Conservation (phyloP, 208 protist species). For the Sergeia podlipaevii region DNA sequence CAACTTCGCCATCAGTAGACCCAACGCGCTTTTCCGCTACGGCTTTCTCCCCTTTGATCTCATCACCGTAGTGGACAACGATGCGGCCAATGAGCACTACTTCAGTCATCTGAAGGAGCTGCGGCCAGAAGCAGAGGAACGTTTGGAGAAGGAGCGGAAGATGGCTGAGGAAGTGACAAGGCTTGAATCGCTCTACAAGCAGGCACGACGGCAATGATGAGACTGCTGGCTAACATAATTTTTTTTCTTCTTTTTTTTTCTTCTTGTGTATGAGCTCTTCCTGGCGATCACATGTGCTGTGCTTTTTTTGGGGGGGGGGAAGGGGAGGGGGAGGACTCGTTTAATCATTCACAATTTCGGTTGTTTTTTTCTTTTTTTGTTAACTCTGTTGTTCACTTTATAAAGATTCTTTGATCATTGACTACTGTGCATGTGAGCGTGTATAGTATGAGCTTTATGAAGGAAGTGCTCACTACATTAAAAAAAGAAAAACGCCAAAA, state of each 20-base stretch:
- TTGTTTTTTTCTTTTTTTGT: background rate
- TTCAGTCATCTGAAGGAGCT: slow-evolving; percentile 58
- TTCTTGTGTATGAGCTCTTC: background rate
- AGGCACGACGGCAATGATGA: slow-evolving; percentile 25
- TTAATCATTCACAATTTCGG: too few species aligned
- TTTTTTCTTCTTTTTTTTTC: background rate
- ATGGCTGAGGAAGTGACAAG: slow-evolving; percentile 46
- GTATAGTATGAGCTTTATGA: too few species aligned
- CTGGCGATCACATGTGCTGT: background rate
- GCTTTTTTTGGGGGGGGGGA: background rate
- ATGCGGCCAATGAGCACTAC: slow-evolving; percentile 69
- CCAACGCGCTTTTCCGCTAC: slow-evolving; percentile 85
- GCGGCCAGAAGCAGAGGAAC: slow-evolving; percentile 50
- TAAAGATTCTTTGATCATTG: background rate
- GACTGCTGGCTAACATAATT: too few species aligned
- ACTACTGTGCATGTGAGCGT: background rate
- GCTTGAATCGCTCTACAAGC: slow-evolving; percentile 72
- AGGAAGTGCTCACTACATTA: too few species aligned
- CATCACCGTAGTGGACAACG: slow-evolving; percentile 86
- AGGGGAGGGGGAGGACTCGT: background rate
- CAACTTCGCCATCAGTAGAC: slow-evolving; percentile 83
- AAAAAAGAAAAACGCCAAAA: too few species aligned
- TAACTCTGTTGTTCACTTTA: background rate
- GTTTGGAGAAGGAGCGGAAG: slow-evolving; percentile 15
- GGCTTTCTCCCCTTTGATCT: slow-evolving; percentile 90